Evolutionary conservation across 805 yeast genomes (phyloP).

Genomic region (Lipomyces yamadae): DNA sequence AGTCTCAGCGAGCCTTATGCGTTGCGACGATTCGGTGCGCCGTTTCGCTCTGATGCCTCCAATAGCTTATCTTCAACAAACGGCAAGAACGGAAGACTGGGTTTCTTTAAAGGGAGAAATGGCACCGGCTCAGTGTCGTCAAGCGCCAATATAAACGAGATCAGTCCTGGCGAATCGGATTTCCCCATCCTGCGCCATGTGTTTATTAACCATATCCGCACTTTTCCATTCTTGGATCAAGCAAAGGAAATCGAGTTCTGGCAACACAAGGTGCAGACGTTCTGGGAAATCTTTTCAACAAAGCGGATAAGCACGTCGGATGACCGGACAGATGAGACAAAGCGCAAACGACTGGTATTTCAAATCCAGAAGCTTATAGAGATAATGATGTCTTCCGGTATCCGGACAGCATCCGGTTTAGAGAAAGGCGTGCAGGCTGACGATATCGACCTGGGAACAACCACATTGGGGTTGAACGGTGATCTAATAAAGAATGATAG

Average conservation of each 20-base stretch:
- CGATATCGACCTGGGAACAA: conserved; percentile 15
- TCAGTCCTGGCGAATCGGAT: conserved; percentile 44
- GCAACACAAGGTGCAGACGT: conserved; percentile 77
- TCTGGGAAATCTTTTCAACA: conserved; percentile 75
- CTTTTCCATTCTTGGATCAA: conserved; percentile 73
- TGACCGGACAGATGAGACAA: conserved; percentile 76
- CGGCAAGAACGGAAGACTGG: neutral
- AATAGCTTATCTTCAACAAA: neutral
- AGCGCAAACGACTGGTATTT: conserved; percentile 64
- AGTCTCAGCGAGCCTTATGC: conserved; percentile 64
- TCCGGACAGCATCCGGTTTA: conserved; percentile 54
- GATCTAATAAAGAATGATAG: conserved; percentile 17
- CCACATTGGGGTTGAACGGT: conserved; percentile 30
- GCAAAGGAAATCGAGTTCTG: conserved; percentile 68
- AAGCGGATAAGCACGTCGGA: conserved; percentile 72
- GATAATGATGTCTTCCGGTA: conserved; percentile 73
- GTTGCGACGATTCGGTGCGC: conserved; percentile 73
- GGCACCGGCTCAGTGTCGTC: neutral
- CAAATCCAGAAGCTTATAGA: conserved; percentile 68
- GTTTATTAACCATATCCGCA: conserved; percentile 62
- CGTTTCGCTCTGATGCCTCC: conserved; percentile 55
- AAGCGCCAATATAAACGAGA: conserved; percentile 22
- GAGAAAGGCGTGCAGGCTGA: conserved; percentile 31
- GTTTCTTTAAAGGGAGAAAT: conserved; percentile 4
- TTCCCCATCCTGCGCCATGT: conserved; percentile 75